Base-by-base conservation (phyloP, 2,329 filamentous ascomycete species). In the Phaeophleospora eucalypticola region DNA sequence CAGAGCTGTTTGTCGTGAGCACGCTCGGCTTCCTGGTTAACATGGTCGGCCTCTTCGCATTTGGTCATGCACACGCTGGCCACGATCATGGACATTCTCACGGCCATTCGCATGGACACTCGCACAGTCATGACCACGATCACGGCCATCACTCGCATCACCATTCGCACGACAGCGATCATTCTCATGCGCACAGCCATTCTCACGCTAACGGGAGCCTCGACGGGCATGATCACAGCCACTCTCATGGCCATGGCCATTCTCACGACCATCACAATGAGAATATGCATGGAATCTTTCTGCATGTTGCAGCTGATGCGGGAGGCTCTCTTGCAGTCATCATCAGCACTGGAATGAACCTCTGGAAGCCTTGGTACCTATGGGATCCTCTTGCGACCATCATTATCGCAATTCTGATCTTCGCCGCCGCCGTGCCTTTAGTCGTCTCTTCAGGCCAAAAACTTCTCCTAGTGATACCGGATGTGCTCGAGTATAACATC, bases 261-360 rank as follows among this genome's bases (percentile, higher is more conserved):
- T 44, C 37, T 15, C 51, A 58, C 43, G 56, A 54, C 21, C 16
- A 82, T 57, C 86, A 89, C 52, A 95, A 95, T 66, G 93, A 98
- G 61, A 98, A 98, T 64, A 96, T 98, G 90, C 81, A 93, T 59
- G 93, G 93, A 10, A 97, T 98, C 56, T 98, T 95, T 68, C 75
- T 98, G 16, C 93, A 98, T 63, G 87, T 98, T 41, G 77, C 97
- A 20, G 93, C 93, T 4, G 93, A 98, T 65, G 95, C 93, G 0
- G 82, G 97, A 21, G 93, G 93, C 19, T 96, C 90, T 45, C 86
- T 90, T 1, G 93, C 93, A 1, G 93, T 98, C 39, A 95, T 98
- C 52, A 81, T 89, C 27, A 96, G 89, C 6, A 98, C 93, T 0
- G 73, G 88, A 0, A 75, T 97, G 17, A 95, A 94, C 0, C 85